Evolutionary conservation across 2,329 filamentous ascomycete species (phyloP).

Genomic region (Proliferodiscus dingleyae): DNA sequence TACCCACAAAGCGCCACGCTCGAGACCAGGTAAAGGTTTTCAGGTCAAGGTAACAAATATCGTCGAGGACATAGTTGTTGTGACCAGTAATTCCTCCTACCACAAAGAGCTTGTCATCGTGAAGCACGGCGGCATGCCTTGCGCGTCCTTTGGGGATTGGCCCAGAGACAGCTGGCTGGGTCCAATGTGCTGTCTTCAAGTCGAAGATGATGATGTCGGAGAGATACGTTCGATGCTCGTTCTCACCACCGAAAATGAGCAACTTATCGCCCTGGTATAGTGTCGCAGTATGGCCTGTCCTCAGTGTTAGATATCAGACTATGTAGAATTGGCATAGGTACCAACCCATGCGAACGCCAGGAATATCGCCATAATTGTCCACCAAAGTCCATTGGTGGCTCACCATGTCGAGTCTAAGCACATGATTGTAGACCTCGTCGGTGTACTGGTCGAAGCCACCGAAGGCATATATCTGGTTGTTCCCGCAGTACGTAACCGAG

Average conservation of each 20-base stretch:
- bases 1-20: conserved; percentile 88
- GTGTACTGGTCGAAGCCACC: conserved; percentile 98
- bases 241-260: conserved; percentile 96
- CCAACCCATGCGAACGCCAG: conserved; percentile 91
- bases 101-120: conserved; percentile 95
- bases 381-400: conserved; percentile 92
- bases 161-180: conserved; percentile 80
- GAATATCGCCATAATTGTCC: conserved; percentile 98
- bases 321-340: conserved; percentile 6
- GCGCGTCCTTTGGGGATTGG: conserved; percentile 84
- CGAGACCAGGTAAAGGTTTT: conserved; percentile 98
- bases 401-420: conserved; percentile 79
- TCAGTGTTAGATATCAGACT: conserved; percentile 2
- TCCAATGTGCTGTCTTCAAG: conserved; percentile 91
- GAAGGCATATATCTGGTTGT: conserved; percentile 97
- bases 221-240: conserved; percentile 92
- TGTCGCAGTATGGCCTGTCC: conserved; percentile 82
- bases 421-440: conserved; percentile 98
- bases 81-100: conserved; percentile 93
- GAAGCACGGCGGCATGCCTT: conserved; percentile 82
- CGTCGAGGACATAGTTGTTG: conserved; percentile 87
- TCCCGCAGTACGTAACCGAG: conserved; percentile 96
- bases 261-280: conserved; percentile 91
- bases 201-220: conserved; percentile 96
- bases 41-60: conserved; percentile 93